phyloP scores from a whole-genome alignment of 129 eudicot species.

The Tagetes patula region DNA sequence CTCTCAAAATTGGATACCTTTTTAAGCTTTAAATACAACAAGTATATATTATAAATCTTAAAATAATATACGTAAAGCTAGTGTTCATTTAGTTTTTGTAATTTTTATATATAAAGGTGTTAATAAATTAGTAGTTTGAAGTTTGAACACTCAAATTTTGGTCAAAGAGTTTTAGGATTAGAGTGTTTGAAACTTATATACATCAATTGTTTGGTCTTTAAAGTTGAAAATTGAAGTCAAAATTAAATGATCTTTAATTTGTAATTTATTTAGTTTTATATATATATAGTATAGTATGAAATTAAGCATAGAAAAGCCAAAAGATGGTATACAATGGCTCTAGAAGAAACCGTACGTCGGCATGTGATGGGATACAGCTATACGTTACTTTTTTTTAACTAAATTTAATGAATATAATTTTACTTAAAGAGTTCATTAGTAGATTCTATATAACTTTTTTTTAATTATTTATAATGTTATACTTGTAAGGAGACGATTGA shows the following conservation, averaged over 20 bases:
- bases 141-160: too few species aligned
- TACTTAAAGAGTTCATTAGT: neutral
- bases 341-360: constrained; percentile 10
- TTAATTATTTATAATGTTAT: too few species aligned
- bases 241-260: neutral
- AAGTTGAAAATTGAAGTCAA: neutral
- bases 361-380: neutral
- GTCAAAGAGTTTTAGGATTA: too few species aligned
- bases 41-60: too few species aligned
- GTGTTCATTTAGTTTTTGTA: too few species aligned
- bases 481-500: neutral
- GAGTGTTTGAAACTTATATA: neutral
- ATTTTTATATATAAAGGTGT: too few species aligned
- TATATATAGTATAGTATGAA: neutral
- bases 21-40: too few species aligned
- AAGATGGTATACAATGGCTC: neutral
- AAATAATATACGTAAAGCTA: too few species aligned
- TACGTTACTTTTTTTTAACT: neutral
- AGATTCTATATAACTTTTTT: neutral
- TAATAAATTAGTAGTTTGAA: too few species aligned
- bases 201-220: neutral
- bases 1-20: too few species aligned
- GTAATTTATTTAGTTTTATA: neutral
- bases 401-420: neutral
- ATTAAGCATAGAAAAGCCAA: neutral